Percentiles rank a stretch among this genome's conserved stretches.
phyloP scores from a whole-genome alignment of 495 filamentous ascomycete genomes.

The Penicillium bovifimosum region DNA sequence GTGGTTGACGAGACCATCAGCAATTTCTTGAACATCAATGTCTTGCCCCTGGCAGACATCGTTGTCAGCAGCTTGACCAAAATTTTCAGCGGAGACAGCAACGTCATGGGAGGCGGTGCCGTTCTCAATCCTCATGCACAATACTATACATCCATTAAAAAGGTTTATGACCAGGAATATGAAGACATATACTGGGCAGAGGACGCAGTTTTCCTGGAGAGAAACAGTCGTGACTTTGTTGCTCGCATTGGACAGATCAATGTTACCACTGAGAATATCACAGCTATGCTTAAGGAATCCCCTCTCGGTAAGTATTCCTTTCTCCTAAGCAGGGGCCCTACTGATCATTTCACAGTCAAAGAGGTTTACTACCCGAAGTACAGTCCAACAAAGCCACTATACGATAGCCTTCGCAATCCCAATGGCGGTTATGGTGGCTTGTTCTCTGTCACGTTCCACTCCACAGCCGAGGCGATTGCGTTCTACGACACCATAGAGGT shows the following conservation, averaged over 20 bases:
- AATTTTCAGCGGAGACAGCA: conserved; percentile 93
- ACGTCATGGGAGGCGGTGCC: conserved; percentile 92
- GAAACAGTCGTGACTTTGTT: conserved; percentile 91
- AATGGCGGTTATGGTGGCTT: conserved; percentile 88
- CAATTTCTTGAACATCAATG: conserved; percentile 92
- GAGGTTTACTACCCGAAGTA: conserved; percentile 83
- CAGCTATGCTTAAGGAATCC: conserved; percentile 56
- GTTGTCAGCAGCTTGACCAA: conserved; percentile 94
- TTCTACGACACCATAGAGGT: conserved; percentile 87
- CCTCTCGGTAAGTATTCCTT: conserved; percentile 38
- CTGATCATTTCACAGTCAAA: conserved; percentile 51
- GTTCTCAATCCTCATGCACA: conserved; percentile 76
- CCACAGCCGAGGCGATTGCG: conserved; percentile 60
- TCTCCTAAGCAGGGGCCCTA: background rate
- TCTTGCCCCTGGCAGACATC: conserved; percentile 81
- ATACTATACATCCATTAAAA: conserved; percentile 66
- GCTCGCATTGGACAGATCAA: conserved; percentile 81
- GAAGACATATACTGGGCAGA: conserved; percentile 92
- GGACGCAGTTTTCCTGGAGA: conserved; percentile 89
- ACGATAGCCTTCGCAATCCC: conserved; percentile 70
- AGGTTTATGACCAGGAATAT: conserved; percentile 54
- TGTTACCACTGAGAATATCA: conserved; percentile 77
- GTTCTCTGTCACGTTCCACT: conserved; percentile 73
- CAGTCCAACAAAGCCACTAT: conserved; percentile 60
- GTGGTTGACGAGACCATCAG: conserved; percentile 95